These are phyloP conservation scores for Chlorociboria aeruginascens DNA, from an alignment of 495 filamentous ascomycete species.

Conservation along the genomic window DNA sequence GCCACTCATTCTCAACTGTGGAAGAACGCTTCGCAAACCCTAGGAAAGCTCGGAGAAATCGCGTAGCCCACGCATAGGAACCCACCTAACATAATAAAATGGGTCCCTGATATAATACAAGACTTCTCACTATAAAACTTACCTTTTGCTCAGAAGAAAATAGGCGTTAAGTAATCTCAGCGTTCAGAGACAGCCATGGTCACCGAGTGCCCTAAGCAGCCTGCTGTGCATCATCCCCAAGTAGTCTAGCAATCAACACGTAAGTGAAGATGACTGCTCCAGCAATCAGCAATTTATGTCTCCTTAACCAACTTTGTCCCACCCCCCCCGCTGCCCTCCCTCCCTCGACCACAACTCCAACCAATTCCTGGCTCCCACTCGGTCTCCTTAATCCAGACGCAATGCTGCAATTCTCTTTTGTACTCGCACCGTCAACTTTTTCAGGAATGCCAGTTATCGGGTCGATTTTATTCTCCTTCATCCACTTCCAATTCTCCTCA, in stretches of 20 bases:
- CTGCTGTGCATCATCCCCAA: constrained; percentile 28
- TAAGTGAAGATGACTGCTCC: constrained; percentile 61
- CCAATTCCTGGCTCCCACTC: constrained; percentile 52
- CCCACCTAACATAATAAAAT: no score
- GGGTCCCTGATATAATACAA: no score
- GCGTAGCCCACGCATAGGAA: no score
- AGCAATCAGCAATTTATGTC: constrained; percentile 63
- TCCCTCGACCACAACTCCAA: constrained; percentile 73
- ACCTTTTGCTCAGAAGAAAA: no score
- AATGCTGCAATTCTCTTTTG: constrained; percentile 31
- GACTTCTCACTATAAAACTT: no score
- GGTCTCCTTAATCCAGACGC: constrained; percentile 36
- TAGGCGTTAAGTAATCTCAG: no score
- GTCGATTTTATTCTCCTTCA: constrained; percentile 73
- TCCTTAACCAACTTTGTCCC: constrained; percentile 66
- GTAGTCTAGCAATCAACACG: constrained; percentile 62
- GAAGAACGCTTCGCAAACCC: no score
- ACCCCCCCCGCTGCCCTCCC: constrained; percentile 61
- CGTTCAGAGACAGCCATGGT: no score
- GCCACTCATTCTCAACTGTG: no score
- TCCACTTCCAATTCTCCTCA: constrained; percentile 87
- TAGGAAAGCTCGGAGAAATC: no score
- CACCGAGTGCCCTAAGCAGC: no score
- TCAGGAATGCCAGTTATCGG: constrained; percentile 33
- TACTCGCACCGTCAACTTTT: constrained; percentile 34